Base-by-base conservation (phyloP, 2,329 filamentous ascomycete genomes). In the Colletotrichum eleusines region DNA sequence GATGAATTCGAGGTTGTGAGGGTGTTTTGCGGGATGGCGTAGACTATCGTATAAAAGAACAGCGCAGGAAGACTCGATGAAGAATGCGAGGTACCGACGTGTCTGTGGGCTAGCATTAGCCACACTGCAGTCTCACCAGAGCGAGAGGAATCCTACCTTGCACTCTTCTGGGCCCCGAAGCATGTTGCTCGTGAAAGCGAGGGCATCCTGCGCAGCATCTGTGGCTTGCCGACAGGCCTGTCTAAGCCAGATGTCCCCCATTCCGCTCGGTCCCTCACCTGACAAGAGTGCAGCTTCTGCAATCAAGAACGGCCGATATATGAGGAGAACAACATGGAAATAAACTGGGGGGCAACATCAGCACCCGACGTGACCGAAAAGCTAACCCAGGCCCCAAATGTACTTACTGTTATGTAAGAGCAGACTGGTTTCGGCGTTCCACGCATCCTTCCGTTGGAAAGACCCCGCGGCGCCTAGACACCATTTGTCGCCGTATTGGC, bases 41-140 rank as follows among this genome's bases (percentile, higher is more conserved):
- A 78, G 72, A 33, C 74, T 76, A 67, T 78, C 76, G 53, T 78
- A 77, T 7, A 78, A 55, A 12, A 78, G 72, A 7, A 78, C 77
- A 5, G 76, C 76, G 33, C 76, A 78, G 55, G 72, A 74, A 33
- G 73, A 74, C 42, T 78, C 77, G 50, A 78, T 72, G 65, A 77
- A 78, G 73, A 77, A 78, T 14, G 75, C 75, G 23, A 74, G 71
- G 38, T 76, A 76, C 28, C 76, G 58, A 16, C 68, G 68, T 18
- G 57, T 63, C 68, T 71, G 35, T 3, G 16, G 26, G 23, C 14
- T 26, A 20, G 8, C 20, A 8, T 66, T 28, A 42, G n/a, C 20
- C n/a, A 12, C n/a, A 3, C 9, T n/a, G 28, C 23, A 18, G 28
- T 12, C 3, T 7, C 12, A 40, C 5, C 14, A 5, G 3, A 11